Base-by-base conservation (phyloP, 2,329 filamentous ascomycete species). In the Trichoderma aggressivum region DNA sequence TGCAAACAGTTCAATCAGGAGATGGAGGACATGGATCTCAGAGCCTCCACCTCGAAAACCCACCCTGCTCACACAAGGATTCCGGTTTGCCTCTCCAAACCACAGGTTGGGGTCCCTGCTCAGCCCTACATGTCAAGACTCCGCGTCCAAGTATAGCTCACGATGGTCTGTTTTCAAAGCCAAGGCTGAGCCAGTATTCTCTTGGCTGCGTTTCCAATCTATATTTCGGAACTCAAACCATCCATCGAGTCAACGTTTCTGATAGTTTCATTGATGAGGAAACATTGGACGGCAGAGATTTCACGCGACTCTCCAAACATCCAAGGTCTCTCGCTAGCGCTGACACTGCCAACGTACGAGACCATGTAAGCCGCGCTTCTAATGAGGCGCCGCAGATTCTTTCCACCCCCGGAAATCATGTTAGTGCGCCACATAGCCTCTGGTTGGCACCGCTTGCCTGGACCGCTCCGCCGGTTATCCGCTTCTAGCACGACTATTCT, bases 291-390 rank as follows among this genome's bases (percentile, higher is more conserved):
- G 21, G n/a, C 65, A 68, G 10, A 59, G 26, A 28, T 26, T 21
- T 60, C 65, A 47, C 36, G 34, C 65, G 36, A 60, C 65, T 18
- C 39, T 34, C 55, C n/a, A 12, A 68, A 60, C 8, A 28, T 14
- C 26, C 65, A 60, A 47, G 36, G 65, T 24, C 55, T 32, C 24
- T 30, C 55, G 50, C 55, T 68, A 68, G 65, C 65, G 65, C 65
- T 68, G 65, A 68, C 65, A 59, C 50, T 24, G 34, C n/a, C 65
- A 68, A 68, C 65, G 26, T 59, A 67, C 26, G 32, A 58, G 53
- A 18, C 21, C 64, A 32, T 58, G 53, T 59, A 58, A 67, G 50
- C 53, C 47, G 53, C 53, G 36, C 50, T 47, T 39, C 32, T 16
- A 53, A 28, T 50, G 26, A 61, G 59, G 63, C 47, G 47, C 30